Conservation (phyloP, 495 filamentous ascomycete genomes). For the Penicillium nucicola region DNA sequence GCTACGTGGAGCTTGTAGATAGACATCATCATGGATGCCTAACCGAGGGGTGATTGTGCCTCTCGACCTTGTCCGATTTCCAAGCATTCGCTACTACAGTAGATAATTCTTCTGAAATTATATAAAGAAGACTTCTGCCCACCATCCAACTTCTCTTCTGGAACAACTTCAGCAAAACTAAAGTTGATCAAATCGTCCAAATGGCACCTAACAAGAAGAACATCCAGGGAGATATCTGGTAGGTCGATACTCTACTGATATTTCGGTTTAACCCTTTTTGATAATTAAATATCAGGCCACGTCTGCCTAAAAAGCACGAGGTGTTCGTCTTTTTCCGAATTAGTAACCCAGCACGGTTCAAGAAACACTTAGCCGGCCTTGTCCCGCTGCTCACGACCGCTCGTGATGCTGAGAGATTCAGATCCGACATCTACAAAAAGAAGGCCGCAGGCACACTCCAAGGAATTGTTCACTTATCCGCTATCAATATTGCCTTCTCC, state of each 20-base stretch:
- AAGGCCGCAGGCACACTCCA: background rate
- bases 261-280: background rate
- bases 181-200: too few relatives aligned
- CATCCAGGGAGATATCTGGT: constrained; percentile 4
- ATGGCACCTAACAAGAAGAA: background rate
- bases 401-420: background rate
- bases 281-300: background rate
- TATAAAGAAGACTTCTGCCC: too few relatives aligned
- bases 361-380: background rate
- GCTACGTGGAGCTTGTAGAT: too few relatives aligned
- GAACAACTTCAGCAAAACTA: too few relatives aligned
- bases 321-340: constrained; percentile 1
- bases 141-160: too few relatives aligned
- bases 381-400: background rate
- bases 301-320: background rate
- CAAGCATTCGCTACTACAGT: too few relatives aligned
- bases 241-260: background rate
- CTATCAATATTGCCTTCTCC: constrained; percentile 2
- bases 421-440: background rate
- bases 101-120: too few relatives aligned
- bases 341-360: background rate
- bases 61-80: too few relatives aligned
- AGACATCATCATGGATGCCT: too few relatives aligned
- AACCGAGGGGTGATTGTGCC: too few relatives aligned
- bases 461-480: background rate